Base-by-base conservation (phyloP, 164 flowering plant genomes). In the Kalanchoe fedtschenkoi region DNA sequence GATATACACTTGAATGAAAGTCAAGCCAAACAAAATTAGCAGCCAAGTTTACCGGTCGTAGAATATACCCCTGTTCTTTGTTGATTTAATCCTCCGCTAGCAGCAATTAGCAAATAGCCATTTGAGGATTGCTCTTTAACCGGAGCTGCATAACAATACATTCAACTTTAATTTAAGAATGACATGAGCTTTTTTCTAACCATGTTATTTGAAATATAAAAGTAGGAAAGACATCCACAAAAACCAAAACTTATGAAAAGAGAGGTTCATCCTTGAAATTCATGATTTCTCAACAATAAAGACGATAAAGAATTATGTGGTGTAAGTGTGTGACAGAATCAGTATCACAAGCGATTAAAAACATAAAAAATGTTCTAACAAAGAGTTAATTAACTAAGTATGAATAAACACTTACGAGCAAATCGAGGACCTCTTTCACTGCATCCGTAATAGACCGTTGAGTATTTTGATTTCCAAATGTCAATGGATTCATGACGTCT, bases 11-110 rank as follows among this genome's bases (percentile, higher is more conserved):
- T 16, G 30, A 29, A 11, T 3, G 13, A 56, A 1, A 19, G 39
- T 9, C 39, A 37, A 15, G 39, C 39, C 8, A 44, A 53, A 26
- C 7, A n/a, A 32, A 34, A 37, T 3, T 14, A 22, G 26, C 13
- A 32, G 21, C 15, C 60, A 28, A 29, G 9, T 14, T 16, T 51
- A 19, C 16, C 2, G n/a, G 17, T n/a, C n/a, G n/a, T 32, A 15
- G 7, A 14, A 28, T 17, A 79, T 79, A 93, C 99, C 71, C 99
- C 99, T 9, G 87, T 87, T 71, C 99, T 78, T 75, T 93, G 97
- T 75, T 93, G 99, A 66, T 93, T 93, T 58, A 93, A 71, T 30
- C 99, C 99, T 64, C 99, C 99, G 78, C 99, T 93, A 39, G 99
- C 80, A 43, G 89, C 99, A 76, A 93, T 88, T 56, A 93, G 95